Evolutionary conservation across 208 protist species (phyloP), one percentile per base, ranked within the genome.

Genomic region (Kentomonas sorsogonicus): DNA sequence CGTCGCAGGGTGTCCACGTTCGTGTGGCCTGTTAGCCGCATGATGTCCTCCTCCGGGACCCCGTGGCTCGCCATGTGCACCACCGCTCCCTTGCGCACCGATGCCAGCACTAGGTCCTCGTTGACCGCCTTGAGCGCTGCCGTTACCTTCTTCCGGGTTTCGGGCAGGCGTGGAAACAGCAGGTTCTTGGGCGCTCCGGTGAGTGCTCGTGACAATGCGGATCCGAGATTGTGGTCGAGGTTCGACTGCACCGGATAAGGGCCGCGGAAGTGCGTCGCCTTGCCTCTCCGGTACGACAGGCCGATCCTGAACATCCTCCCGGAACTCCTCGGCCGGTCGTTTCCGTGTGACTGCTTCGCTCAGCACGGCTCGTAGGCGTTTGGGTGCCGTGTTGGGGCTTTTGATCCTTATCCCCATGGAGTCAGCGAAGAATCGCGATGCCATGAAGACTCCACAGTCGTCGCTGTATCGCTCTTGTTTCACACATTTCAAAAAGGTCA

Each of bases 11-110:
- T 51, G 26, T 25, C 45, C 11, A 36, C 30, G 26, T 15, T 22
- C 3, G 56, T 62, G 41, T 62, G 56, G 10, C 56, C 56, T 4
- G 43, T 53, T 4, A 62, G 38, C 9, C 38, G 41, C 43, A 62
- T 53, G 29, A 47, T 53, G 10, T 62, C 45, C 18, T 23, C 16
- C 43, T 52, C 56, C 20, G 43, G 7, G 27, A 51, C 43, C 9
- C 15, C 3, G 13, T 31, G 30, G 43, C 22, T 23, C 29, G 56
- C 56, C 30, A 62, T 29, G 18, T 23, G 56, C 15, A 41, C 43
- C 27, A 44, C 44, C 4, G 56, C 56, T 34, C 56, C 38, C 22
- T 62, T 62, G 13, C 56, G 44, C 3, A 53, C 7, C 44, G 25
- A 62, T 10, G 43, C 34, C 18, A 53, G 31, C 13, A 25, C 43